Conservation (phyloP, 345 rosid genomes). For the Hevea brasiliensis region DNA sequence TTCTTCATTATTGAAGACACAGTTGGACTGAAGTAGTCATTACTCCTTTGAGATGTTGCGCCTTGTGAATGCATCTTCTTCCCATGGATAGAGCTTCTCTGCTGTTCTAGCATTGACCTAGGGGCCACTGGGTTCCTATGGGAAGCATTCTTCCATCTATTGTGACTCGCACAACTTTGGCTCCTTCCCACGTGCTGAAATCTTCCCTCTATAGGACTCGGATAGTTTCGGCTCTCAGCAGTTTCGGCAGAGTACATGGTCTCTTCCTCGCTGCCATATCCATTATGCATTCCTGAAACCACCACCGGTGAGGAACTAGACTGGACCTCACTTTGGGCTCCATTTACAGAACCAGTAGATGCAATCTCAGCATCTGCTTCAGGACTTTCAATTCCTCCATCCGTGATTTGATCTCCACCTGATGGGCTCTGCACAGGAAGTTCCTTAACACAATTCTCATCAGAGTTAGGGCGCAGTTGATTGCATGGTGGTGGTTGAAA, state of each 20-base stretch:
- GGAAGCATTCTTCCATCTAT: slow-evolving; percentile 61
- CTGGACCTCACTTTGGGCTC: slow-evolving; percentile 58
- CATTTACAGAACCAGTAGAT: slow-evolving; percentile 69
- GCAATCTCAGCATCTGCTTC: slow-evolving; percentile 49
- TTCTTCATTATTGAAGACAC: slow-evolving; percentile 93
- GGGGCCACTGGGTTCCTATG: slow-evolving; percentile 49
- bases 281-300: slow-evolving; percentile 43
- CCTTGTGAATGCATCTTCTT: slow-evolving; percentile 72
- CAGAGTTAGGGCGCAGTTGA: slow-evolving; percentile 29
- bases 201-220: slow-evolving; percentile 70
- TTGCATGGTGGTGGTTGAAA: slow-evolving; percentile 27
- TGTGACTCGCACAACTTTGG: slow-evolving; percentile 81
- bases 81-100: slow-evolving; percentile 76
- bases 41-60: slow-evolving; percentile 84
- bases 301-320: slow-evolving; percentile 55
- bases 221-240: slow-evolving; percentile 89
- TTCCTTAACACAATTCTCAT: slow-evolving; percentile 39
- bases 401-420: slow-evolving; percentile 30
- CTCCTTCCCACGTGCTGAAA: slow-evolving; percentile 78
- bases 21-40: slow-evolving; percentile 87
- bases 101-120: slow-evolving; percentile 61
- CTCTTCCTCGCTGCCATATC: slow-evolving; percentile 77
- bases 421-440: slow-evolving; percentile 19
- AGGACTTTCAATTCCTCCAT: slow-evolving; percentile 19
- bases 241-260: slow-evolving; percentile 99